Percentiles rank a stretch among this genome's conserved stretches.
Conservation (phyloP, 2,329 filamentous ascomycete genomes). For the Botrytis medusae region DNA sequence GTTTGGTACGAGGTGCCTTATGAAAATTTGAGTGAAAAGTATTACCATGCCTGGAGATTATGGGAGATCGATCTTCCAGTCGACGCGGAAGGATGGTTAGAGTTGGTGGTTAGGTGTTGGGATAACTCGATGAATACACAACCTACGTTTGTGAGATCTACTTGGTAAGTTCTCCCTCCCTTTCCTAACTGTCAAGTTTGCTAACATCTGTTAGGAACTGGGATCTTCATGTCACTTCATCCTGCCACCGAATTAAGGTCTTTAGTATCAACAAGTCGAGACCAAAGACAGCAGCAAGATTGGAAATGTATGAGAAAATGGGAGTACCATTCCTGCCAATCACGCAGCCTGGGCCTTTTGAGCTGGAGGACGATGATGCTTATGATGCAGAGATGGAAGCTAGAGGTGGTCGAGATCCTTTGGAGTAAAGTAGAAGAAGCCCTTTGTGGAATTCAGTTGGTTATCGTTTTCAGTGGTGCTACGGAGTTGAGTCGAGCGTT, state of each 20-base stretch:
- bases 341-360: slow-evolving; percentile 22
- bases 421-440: background rate
- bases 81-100: slow-evolving; percentile 61
- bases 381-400: slow-evolving; percentile 20
- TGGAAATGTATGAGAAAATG: slow-evolving; percentile 24
- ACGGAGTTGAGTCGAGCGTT: background rate
- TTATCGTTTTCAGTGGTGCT: background rate
- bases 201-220: slow-evolving; percentile 48
- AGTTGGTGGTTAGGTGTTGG: slow-evolving; percentile 59
- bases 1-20: slow-evolving; percentile 65
- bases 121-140: slow-evolving; percentile 63
- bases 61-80: slow-evolving; percentile 65
- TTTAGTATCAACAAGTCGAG: slow-evolving; percentile 60
- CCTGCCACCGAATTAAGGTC: slow-evolving; percentile 58
- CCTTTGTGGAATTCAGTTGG: background rate
- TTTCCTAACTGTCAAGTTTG: background rate
- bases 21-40: slow-evolving; percentile 61
- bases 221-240: slow-evolving; percentile 64
- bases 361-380: slow-evolving; percentile 19
- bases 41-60: slow-evolving; percentile 61
- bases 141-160: slow-evolving; percentile 52
- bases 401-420: slow-evolving; percentile 20
- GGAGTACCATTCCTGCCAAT: slow-evolving; percentile 25
- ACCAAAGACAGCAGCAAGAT: slow-evolving; percentile 22
- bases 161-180: slow-evolving; percentile 43